Evolutionary conservation across 352 stramenopile species (phyloP), one percentile per base, ranked within the genome.

Genomic region (Phytophthora idaei): DNA sequence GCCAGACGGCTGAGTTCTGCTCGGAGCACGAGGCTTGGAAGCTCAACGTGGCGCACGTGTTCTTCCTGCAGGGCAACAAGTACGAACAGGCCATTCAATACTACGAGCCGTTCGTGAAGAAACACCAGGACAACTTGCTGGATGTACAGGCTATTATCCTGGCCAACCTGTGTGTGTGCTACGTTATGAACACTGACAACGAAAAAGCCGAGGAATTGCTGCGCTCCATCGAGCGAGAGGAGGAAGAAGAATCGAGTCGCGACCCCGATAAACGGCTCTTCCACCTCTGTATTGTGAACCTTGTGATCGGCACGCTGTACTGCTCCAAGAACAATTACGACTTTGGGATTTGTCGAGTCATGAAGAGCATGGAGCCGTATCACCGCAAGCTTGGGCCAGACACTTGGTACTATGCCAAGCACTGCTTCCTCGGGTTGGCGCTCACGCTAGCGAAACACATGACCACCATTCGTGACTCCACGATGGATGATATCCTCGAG

Each of bases 301-400:
- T 99, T 11, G 95, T 98, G 34, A 99, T 99, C 63, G 97, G 96
- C 39, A 99, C 95, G 57, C 83, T 99, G 27, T 99, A 99, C 75
- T 99, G 96, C 80, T 96, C 95, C 66, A 99, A 98, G 73, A 94
- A 96, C 64, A 99, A 99, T 78, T 99, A 97, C 71, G 96, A 98
- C 72, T 98, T 98, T 81, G 95, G 94, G 32, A 98, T 98, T 52
- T 97, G 86, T 52, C 82, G 95, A 31, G 95, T 99, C 57, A 98
- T 94, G 86, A 94, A 94, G 77, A 98, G 90, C 49, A 90, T 99
- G 67, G 91, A 98, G 80, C 95, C 97, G 50, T 98, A 98, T 73
- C 90, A 98, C 49, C 97, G 93, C 52, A 99, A 99, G 70, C 83
- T 99, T 9, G 91, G 92, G 10, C 88, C 90, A 0, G 93, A 98